Evolutionary conservation across 306 rosid species (phyloP).

Genomic region (Purshia tridentata): DNA sequence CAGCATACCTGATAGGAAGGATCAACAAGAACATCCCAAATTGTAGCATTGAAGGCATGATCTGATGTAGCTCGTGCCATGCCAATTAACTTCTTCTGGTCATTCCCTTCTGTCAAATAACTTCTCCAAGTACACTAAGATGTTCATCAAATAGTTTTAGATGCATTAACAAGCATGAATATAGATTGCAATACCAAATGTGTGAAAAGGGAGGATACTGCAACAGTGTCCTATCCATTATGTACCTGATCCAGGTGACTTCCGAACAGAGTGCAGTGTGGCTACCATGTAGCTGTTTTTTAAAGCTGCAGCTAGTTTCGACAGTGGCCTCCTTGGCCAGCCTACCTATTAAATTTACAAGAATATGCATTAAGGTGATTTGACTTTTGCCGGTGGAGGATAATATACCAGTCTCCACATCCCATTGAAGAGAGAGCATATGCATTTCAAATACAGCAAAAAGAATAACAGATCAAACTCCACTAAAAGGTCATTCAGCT

Average conservation of each 20-base stretch:
- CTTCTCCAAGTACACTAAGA: slow-evolving; percentile 98
- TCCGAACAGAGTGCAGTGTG: slow-evolving; percentile 70
- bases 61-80: slow-evolving; percentile 99
- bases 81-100: slow-evolving; percentile 77
- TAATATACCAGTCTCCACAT: slow-evolving; percentile 2
- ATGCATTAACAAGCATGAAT: slow-evolving; percentile 33
- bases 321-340: slow-evolving; percentile 89
- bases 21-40: slow-evolving; percentile 98
- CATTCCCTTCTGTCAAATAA: slow-evolving; percentile 92
- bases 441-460: not conserved
- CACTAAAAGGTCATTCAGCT: not conserved
- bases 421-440: not conserved
- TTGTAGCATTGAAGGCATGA: slow-evolving; percentile 98
- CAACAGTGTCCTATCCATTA: slow-evolving; percentile 28
- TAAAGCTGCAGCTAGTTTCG: slow-evolving; percentile 83
- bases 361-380: slow-evolving; percentile 18
- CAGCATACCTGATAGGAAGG: slow-evolving; percentile 79
- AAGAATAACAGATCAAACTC: not conserved
- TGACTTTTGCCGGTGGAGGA: not conserved
- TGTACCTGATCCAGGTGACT: slow-evolving; percentile 79
- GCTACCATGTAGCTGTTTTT: slow-evolving; percentile 94
- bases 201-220: slow-evolving; percentile 20
- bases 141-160: slow-evolving; percentile 70
- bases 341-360: slow-evolving; percentile 60
- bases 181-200: slow-evolving; percentile 30